phyloP scores from a whole-genome alignment of 495 filamentous ascomycete genomes.

The Thermochaetoides thermophila region DNA sequence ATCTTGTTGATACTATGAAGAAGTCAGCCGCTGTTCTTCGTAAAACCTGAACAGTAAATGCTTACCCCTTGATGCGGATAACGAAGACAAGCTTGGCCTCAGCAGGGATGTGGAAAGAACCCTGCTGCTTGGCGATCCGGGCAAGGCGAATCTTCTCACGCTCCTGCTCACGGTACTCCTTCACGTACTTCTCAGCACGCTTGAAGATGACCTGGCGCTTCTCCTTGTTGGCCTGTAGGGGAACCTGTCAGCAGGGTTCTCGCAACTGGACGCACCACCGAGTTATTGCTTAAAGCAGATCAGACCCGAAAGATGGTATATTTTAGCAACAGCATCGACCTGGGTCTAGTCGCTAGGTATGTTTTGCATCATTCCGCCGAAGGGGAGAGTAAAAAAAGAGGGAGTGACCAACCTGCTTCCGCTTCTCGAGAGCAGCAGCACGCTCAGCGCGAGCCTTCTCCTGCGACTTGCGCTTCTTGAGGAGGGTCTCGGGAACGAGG shows the following conservation, averaged over 20 bases:
- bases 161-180: slow-evolving; percentile 96
- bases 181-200: slow-evolving; percentile 97
- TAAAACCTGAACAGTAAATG: slow-evolving; percentile 1
- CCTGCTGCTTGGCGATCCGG: slow-evolving; percentile 79
- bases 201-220: slow-evolving; percentile 98
- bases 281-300: slow-evolving; percentile 26
- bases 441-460: slow-evolving; percentile 91
- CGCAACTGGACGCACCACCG: slow-evolving; percentile 3
- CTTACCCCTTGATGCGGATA: slow-evolving; percentile 93
- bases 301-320: slow-evolving; percentile 99
- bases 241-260: slow-evolving; percentile 25
- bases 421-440: slow-evolving; percentile 62
- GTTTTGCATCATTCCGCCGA: slow-evolving; percentile 43
- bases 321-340: slow-evolving; percentile 88
- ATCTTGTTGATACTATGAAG: slow-evolving; percentile 96
- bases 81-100: slow-evolving; percentile 97
- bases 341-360: slow-evolving; percentile 73
- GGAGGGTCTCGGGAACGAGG: slow-evolving; percentile 91
- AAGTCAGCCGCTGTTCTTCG: slow-evolving; percentile 4
- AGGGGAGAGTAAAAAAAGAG: slow-evolving; percentile 12
- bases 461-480: slow-evolving; percentile 99
- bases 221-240: slow-evolving; percentile 72
- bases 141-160: slow-evolving; percentile 92
- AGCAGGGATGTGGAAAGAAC: slow-evolving; percentile 81
- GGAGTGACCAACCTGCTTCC: slow-evolving; percentile 64